Evolutionary conservation across 164 flowering plant species (phyloP).

Genomic region (Euptelea pleiosperma): DNA sequence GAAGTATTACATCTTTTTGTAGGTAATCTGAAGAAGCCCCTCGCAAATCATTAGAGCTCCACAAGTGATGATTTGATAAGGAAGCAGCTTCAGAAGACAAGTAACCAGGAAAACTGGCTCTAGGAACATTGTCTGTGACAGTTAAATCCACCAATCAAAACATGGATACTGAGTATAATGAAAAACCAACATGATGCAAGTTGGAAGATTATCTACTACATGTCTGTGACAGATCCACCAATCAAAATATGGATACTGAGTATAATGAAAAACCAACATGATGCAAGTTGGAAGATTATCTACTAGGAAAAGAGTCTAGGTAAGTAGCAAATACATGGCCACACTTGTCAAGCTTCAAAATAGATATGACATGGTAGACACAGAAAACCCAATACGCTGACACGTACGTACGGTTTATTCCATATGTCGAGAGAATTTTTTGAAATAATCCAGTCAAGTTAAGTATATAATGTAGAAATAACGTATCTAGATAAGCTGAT

Average conservation of each 20-base stretch:
- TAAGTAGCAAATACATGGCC: too few relatives aligned
- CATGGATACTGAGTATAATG: not conserved
- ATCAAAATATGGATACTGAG: slow-evolving; percentile 5
- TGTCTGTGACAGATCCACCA: slow-evolving; percentile 20
- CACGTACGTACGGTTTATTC: too few relatives aligned
- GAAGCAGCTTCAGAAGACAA: slow-evolving; percentile 38
- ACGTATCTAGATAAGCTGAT: too few relatives aligned
- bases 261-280: not conserved
- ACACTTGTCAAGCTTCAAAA: too few relatives aligned
- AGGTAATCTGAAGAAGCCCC: slow-evolving; percentile 32
- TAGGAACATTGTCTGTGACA: slow-evolving; percentile 25
- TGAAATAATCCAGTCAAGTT: too few relatives aligned
- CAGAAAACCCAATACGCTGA: too few relatives aligned
- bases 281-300: not conserved
- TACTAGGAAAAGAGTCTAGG: too few relatives aligned
- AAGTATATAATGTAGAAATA: too few relatives aligned
- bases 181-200: not conserved
- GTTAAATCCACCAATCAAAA: slow-evolving; percentile 12
- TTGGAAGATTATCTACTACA: not conserved
- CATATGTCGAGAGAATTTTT: too few relatives aligned
- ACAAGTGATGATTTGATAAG: slow-evolving; percentile 22
- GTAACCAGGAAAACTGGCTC: slow-evolving; percentile 44
- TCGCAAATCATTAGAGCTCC: slow-evolving; percentile 24
- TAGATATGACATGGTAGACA: too few relatives aligned
- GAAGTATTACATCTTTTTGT: slow-evolving; percentile 36